Percentiles rank a stretch among this genome's conserved stretches.
Evolutionary conservation across 2,329 filamentous ascomycete species (phyloP).

Genomic region (Zymoseptoria passerinii): DNA sequence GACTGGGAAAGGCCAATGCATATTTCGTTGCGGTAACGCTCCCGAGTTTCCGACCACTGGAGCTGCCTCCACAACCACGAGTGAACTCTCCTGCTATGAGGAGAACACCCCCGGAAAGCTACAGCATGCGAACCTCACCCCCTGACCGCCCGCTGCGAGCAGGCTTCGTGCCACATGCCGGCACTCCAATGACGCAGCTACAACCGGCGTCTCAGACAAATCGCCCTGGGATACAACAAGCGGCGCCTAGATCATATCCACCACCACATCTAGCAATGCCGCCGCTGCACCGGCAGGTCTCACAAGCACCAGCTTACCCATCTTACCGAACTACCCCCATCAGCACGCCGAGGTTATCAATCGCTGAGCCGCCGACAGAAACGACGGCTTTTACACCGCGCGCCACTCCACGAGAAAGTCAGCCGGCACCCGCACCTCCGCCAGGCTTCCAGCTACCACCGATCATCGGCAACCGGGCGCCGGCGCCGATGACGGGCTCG

Average conservation of each 20-base stretch:
- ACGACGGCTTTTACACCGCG: constrained; percentile 19
- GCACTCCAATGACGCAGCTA: constrained; percentile 5
- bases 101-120: constrained; percentile 4
- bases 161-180: constrained; percentile 11
- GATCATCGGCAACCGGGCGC: constrained; percentile 13
- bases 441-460: constrained; percentile 21
- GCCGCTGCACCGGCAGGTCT: constrained; percentile 6
- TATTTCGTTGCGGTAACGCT: constrained; percentile 40
- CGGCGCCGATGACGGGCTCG: not conserved
- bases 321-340: constrained; percentile 3
- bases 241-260: constrained; percentile 11
- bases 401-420: constrained; percentile 9
- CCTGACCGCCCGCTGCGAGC: constrained; percentile 14
- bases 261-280: constrained; percentile 9
- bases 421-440: constrained; percentile 2
- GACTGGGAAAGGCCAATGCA: constrained; percentile 36
- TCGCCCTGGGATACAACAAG: constrained; percentile 7
- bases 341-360: constrained; percentile 11
- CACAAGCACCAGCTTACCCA: constrained; percentile 2
- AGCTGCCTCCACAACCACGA: constrained; percentile 3
- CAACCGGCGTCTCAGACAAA: constrained; percentile 6
- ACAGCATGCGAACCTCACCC: constrained; percentile 10
- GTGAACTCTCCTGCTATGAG: not conserved
- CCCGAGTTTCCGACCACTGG: constrained; percentile 25
- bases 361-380: constrained; percentile 20